Evolutionary conservation across 2,329 filamentous ascomycete species (phyloP).

Genomic region (Allantophomopsis lycopodina): DNA sequence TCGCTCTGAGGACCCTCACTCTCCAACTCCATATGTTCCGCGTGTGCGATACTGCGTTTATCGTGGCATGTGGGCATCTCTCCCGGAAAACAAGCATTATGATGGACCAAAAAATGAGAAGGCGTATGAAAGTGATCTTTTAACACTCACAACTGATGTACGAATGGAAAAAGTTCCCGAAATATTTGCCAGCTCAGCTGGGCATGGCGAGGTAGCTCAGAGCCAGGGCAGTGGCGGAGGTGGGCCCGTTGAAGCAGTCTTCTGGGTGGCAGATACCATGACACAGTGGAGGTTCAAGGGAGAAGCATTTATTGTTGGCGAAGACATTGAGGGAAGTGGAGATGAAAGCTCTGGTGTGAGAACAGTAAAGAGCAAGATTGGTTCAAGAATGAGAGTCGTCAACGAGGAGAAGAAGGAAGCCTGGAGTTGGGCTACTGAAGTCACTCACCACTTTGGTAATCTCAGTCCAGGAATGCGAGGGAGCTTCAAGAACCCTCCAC

Average conservation of each 20-base stretch:
- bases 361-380: slow-evolving; percentile 46
- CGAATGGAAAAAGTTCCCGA: slow-evolving; percentile 76
- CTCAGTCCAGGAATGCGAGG: slow-evolving; percentile 69
- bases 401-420: slow-evolving; percentile 13
- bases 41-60: slow-evolving; percentile 71
- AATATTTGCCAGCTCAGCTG: slow-evolving; percentile 39
- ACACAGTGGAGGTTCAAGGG: slow-evolving; percentile 83
- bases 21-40: slow-evolving; percentile 25
- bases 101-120: slow-evolving; percentile 56
- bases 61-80: slow-evolving; percentile 68
- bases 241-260: slow-evolving; percentile 66
- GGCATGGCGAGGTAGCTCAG: slow-evolving; percentile 26
- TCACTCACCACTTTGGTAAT: slow-evolving; percentile 86
- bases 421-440: slow-evolving; percentile 65
- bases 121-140: slow-evolving; percentile 62
- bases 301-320: slow-evolving; percentile 58
- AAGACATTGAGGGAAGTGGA: slow-evolving; percentile 43
- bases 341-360: slow-evolving; percentile 33
- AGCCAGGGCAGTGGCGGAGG: slow-evolving; percentile 45
- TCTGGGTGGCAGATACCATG: slow-evolving; percentile 58
- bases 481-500: slow-evolving; percentile 58
- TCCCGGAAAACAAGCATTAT: slow-evolving; percentile 63
- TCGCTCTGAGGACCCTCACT: slow-evolving; percentile 11
- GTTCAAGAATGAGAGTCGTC: slow-evolving; percentile 46
- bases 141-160: slow-evolving; percentile 75